Percentiles rank a stretch among this genome's conserved stretches.
phyloP scores from a whole-genome alignment of 2,329 filamentous ascomycete species.

The Hortaea sp. region DNA sequence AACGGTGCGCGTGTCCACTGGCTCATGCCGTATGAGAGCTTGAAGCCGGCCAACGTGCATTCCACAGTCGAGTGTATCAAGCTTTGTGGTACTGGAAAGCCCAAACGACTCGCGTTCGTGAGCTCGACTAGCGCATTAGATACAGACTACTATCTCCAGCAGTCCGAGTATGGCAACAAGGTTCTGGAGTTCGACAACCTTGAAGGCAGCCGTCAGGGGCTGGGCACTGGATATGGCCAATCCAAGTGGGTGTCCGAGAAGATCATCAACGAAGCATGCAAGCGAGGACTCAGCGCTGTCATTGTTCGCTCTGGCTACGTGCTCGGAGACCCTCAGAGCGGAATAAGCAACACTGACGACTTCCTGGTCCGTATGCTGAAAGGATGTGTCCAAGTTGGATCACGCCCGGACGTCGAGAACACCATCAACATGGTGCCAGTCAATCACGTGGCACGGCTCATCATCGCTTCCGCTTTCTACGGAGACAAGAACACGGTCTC shows the following conservation, averaged over 20 bases:
- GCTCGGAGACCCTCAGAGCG: constrained; percentile 59
- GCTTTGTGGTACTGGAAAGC: constrained; percentile 65
- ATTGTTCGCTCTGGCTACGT: constrained; percentile 82
- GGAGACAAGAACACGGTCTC: constrained; percentile 43
- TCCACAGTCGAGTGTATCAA: constrained; percentile 66
- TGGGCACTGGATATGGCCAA: constrained; percentile 84
- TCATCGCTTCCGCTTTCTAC: constrained; percentile 62
- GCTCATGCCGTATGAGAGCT: constrained; percentile 65
- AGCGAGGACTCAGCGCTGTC: constrained; percentile 62
- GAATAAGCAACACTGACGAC: constrained; percentile 73
- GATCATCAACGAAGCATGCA: constrained; percentile 68
- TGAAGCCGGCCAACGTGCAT: constrained; percentile 68
- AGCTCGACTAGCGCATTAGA: constrained; percentile 77
- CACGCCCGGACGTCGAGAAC: constrained; percentile 69
- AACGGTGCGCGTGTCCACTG: constrained; percentile 75
- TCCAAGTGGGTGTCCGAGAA: constrained; percentile 73
- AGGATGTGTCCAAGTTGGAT: constrained; percentile 70
- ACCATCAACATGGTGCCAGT: constrained; percentile 86
- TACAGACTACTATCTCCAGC: constrained; percentile 66
- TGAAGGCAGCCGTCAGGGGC: constrained; percentile 61
- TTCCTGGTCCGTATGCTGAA: constrained; percentile 82
- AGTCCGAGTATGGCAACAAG: constrained; percentile 59
- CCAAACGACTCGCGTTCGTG: constrained; percentile 74
- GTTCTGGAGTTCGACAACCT: constrained; percentile 71
- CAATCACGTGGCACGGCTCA: constrained; percentile 69